Conservation (phyloP, 1,139 yeast species). For the Meyerozyma elateridarum region DNA sequence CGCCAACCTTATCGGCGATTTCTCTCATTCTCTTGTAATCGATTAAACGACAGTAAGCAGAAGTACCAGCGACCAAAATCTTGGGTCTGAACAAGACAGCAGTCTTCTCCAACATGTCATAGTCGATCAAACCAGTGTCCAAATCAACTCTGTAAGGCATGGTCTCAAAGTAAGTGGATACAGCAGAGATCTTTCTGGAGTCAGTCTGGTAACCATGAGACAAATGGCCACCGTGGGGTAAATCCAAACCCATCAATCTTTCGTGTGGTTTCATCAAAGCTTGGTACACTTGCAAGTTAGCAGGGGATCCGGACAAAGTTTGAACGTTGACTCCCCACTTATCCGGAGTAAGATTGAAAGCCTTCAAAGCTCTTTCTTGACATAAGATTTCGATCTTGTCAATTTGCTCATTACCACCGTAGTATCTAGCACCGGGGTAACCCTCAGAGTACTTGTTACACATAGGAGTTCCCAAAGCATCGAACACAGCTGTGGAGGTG, state of each 20-base stretch:
- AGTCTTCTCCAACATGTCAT: conserved; percentile 79
- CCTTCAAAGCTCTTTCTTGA: conserved; percentile 86
- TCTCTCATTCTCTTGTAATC: conserved; percentile 86
- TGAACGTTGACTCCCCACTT: conserved; percentile 97
- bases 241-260: conserved; percentile 91
- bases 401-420: conserved; percentile 94
- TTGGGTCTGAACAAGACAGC: conserved; percentile 90
- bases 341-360: conserved; percentile 68
- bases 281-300: conserved; percentile 88
- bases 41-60: conserved; percentile 88
- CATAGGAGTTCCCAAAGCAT: conserved; percentile 91
- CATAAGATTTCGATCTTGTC: conserved; percentile 88
- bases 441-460: conserved; percentile 98
- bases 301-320: conserved; percentile 93
- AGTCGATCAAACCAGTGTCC: conserved; percentile 85
- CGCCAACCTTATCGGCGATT: conserved; percentile 91
- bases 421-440: conserved; percentile 95
- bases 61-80: conserved; percentile 92
- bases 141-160: conserved; percentile 92
- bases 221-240: conserved; percentile 96
- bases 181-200: conserved; percentile 79
- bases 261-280: conserved; percentile 91
- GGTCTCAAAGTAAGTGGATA: conserved; percentile 92
- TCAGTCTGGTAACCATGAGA: conserved; percentile 95
- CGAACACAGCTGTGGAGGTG: conserved; percentile 93